Conservation (phyloP, 345 rosid species). For the Gossypium herbaceum region DNA sequence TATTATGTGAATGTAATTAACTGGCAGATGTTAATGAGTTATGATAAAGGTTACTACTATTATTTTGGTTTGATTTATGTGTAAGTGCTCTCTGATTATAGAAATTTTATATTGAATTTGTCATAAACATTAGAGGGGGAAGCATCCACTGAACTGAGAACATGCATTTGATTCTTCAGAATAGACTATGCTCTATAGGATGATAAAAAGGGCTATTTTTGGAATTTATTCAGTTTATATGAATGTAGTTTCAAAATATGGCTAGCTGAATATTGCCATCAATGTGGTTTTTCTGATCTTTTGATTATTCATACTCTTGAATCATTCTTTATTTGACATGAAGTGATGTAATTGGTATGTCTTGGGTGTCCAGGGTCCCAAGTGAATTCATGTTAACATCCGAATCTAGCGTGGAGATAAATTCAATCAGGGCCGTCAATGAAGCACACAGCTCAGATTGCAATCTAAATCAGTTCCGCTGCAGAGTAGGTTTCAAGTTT, state of each 20-base stretch:
- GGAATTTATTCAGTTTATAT: background rate
- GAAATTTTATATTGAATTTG: background rate
- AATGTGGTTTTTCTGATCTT: background rate
- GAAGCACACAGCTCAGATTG: conserved; percentile 16
- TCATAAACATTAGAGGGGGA: background rate
- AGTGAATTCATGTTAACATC: conserved; percentile 45
- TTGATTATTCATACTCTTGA: background rate
- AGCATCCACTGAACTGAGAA: background rate
- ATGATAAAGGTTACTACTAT: background rate
- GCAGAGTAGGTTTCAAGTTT: conserved; percentile 52
- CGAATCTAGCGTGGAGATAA: conserved; percentile 51
- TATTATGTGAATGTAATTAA: background rate
- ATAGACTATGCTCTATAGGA: background rate
- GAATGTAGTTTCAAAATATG: conserved; percentile 6
- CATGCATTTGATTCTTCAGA: background rate
- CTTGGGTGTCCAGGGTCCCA: conserved; percentile 36
- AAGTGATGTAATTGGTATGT: conserved; percentile 12
- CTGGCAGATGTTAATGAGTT: background rate
- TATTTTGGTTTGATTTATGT: background rate
- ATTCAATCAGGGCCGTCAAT: conserved; percentile 31
- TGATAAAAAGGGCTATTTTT: background rate
- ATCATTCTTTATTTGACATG: background rate
- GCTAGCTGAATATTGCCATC: background rate
- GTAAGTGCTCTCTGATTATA: background rate
- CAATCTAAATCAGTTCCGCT: conserved; percentile 38